Percentiles rank a stretch among this genome's conserved stretches.
Evolutionary conservation across 306 rosid species (phyloP).

Genomic region (Trifolium repens): DNA sequence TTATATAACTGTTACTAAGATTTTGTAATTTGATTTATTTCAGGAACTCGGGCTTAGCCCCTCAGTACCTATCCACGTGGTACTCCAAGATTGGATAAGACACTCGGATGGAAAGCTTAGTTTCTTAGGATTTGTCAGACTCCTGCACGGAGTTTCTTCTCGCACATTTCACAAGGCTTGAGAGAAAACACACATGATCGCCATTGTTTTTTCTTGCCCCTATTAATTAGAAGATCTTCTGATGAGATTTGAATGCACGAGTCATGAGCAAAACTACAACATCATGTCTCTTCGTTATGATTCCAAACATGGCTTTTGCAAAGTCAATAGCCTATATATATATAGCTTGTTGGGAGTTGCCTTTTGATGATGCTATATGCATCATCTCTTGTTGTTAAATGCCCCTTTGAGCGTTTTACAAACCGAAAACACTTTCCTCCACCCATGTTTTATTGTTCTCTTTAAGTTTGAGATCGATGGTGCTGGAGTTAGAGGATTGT

Average conservation of each 20-base stretch:
- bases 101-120: constrained; percentile 91
- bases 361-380: constrained; percentile 26
- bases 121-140: constrained; percentile 83
- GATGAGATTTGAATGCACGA: constrained; percentile 37
- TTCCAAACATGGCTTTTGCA: constrained; percentile 42
- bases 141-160: constrained; percentile 72
- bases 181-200: constrained; percentile 40
- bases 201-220: constrained; percentile 34
- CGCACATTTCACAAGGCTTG: constrained; percentile 69
- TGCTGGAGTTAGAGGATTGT: constrained; percentile 58
- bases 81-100: constrained; percentile 91
- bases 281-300: constrained; percentile 38
- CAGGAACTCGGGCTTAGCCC: constrained; percentile 91
- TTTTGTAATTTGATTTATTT: constrained; percentile 34
- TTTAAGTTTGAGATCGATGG: constrained; percentile 42
- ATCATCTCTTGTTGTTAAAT: constrained; percentile 38
- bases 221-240: constrained; percentile 38
- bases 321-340: constrained; percentile 21
- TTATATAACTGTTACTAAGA: constrained; percentile 17
- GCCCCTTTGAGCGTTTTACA: constrained; percentile 31
- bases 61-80: constrained; percentile 82
- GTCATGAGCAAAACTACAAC: constrained; percentile 41
- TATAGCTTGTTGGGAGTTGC: constrained; percentile 33
- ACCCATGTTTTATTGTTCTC: constrained; percentile 10
- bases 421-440: constrained; percentile 35